phyloP scores from a whole-genome alignment of 768 basidiomycete genomes.

The Tulasnella sp. region DNA sequence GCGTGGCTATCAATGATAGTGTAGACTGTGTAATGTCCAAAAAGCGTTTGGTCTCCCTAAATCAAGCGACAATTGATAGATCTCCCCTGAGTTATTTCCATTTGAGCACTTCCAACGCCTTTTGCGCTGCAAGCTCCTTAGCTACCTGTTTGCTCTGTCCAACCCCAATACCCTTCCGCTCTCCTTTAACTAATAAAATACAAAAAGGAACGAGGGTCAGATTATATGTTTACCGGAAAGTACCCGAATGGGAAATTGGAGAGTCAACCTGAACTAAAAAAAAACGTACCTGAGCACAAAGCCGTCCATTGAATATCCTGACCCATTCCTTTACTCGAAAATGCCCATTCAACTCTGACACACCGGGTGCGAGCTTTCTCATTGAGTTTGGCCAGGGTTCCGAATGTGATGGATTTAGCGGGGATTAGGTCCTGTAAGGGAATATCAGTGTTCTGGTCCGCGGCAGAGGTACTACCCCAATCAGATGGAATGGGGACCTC shows the following conservation, averaged over 20 bases:
- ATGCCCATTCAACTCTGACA: background rate
- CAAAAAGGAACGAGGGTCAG: background rate
- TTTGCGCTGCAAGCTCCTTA: constrained; percentile 5
- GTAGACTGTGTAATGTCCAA: too few relatives aligned
- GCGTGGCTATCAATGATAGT: too few relatives aligned
- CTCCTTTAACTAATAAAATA: background rate
- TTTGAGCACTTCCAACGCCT: background rate
- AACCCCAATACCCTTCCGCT: background rate
- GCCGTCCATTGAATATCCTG: constrained; percentile 9
- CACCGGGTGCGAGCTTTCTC: constrained; percentile 1
- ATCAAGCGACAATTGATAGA: too few relatives aligned
- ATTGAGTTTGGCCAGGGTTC: constrained; percentile 1
- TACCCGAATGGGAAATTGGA: background rate
- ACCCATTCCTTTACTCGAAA: background rate
- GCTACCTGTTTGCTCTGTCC: constrained; percentile 12
- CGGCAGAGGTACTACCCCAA: too few relatives aligned
- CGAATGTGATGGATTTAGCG: too few relatives aligned
- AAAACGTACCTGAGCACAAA: background rate
- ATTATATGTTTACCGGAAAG: background rate
- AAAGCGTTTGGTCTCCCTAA: too few relatives aligned
- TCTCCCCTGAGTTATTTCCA: too few relatives aligned
- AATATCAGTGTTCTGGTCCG: too few relatives aligned
- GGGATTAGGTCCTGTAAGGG: too few relatives aligned
- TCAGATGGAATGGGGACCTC: too few relatives aligned
- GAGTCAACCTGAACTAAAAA: too few relatives aligned